Evolutionary conservation across 2,329 filamentous ascomycete species (phyloP), one percentile per base, ranked within the genome.

Genomic region (Aspergillus quadricinctus): DNA sequence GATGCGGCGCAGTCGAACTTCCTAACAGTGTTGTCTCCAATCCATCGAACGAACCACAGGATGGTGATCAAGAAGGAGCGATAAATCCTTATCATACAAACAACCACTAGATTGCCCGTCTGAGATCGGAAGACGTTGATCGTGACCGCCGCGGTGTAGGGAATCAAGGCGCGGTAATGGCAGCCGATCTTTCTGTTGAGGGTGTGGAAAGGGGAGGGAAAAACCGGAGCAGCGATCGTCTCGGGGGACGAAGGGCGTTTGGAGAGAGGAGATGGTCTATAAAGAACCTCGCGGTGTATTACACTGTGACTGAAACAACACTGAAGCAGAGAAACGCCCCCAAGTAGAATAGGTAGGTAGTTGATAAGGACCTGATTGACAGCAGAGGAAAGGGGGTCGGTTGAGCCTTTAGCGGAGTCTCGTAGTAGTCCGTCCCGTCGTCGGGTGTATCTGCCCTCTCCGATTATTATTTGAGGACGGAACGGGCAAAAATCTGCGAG

Each of bases 121-220:
- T 45, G 40, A 51, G 31, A 48, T 21, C 17, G 49, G 50, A 49
- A 37, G 48, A 41, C 23, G 56, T 27, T 46, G 49, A 27, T 49
- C 23, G 23, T 31, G 40, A 41, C 19, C 48, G 43, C 28, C 19
- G 43, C 35, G 28, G 35, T 11, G 17, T 25, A 53, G 28, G 45
- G 56, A 53, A 49, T 46, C 45, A 37, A 41, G 53, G 49, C 49
- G 52, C 48, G 40, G 52, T 29, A 54, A 41, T 50, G 21, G 21
- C 49, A 52, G 45, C 35, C 23, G 54, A 40, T 21, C 41, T 25
- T 35, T 54, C 43, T 28, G 29, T 50, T 37, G 49, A 50, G 55
- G 46, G 46, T 27, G 48, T 46, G 51, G 59, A 51, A 58, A 61
- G 54, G 55, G 55, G 60, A 60, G 56, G 19, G 54, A 54, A 60